Base-by-base conservation (phyloP, 1,284 basidiomycete genomes). In the Rhodotorula sp. region DNA sequence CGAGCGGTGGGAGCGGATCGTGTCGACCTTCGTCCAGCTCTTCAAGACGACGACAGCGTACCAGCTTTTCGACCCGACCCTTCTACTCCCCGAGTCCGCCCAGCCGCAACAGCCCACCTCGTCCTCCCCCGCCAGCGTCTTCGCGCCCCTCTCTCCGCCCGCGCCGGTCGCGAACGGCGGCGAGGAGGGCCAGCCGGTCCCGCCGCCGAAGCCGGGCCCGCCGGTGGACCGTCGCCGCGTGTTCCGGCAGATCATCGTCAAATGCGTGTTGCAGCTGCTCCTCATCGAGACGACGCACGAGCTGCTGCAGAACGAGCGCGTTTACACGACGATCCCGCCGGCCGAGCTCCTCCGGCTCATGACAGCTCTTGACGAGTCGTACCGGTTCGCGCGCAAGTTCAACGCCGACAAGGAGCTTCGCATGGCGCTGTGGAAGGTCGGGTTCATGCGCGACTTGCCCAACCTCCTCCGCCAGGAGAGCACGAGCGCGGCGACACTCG, bases 191-290 rank as follows among this genome's bases (percentile, higher is more conserved):
- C 44, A 55, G 22, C 56, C 57, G 41, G 32, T 29, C 46, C 54
- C 53, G 41, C 61, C 70, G 15, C 62, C 69, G 1, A 70, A 71
- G n/a, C 56, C 70, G 25, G 66, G 60, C 7, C 69, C 84, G 85
- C 59, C 85, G 82, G 71, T 89, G 89, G 71, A 83, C 82, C 72
- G 97, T 69, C 89, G 94, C 34, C 88, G 91, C 50, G 89, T 94
- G 65, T 99, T 99, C 88, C 93, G 95, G 81, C 96, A 99, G 82
- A 98, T 99, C 82, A 99, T 99, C 76, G 94, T 99, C 79, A 99
- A 99, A 90, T 99, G 97, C 82, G 97, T 99, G 39, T 87, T 99
- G 46, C 97, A 99, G 80, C 84, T 99, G 29, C 85, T 99, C 65
- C 87, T 99, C 57, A 99, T 99, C 79, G 97, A 99, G 83, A 99